Evolutionary conservation across 208 protist genomes (phyloP).

Genomic region (Trypanosoma conorhini): DNA sequence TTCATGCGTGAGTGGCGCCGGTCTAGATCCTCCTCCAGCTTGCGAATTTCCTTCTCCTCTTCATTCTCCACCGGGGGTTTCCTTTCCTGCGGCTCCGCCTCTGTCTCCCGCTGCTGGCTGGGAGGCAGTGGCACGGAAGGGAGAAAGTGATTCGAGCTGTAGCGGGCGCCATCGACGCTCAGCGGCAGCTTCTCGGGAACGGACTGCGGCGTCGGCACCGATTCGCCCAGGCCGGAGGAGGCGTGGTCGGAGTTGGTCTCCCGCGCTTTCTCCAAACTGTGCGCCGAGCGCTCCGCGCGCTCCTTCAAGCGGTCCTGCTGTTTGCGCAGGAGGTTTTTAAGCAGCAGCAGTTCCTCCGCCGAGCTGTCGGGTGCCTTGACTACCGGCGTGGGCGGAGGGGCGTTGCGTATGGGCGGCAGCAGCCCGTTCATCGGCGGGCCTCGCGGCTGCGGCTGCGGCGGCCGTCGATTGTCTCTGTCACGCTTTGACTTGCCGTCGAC

Average conservation of each 20-base stretch:
- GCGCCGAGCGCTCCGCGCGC: background rate
- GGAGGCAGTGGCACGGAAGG: background rate
- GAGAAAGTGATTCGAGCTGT: constrained; percentile 5
- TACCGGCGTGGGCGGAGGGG: background rate
- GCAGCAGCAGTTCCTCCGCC: constrained; percentile 45
- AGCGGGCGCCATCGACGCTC: background rate
- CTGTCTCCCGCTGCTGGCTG: background rate
- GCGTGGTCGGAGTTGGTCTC: background rate
- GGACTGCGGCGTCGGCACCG: background rate
- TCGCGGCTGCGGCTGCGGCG: background rate
- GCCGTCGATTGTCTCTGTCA: background rate
- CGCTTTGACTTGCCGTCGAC: background rate
- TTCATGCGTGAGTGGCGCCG: constrained; percentile 46
- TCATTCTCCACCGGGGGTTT: background rate
- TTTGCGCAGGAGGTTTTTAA: constrained; percentile 53
- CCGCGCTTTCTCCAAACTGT: background rate
- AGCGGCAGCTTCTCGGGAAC: background rate
- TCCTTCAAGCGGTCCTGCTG: constrained; percentile 50
- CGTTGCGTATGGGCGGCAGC: background rate
- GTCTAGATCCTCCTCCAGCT: constrained; percentile 39
- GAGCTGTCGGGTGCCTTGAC: background rate
- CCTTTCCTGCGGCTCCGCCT: background rate
- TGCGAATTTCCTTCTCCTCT: constrained; percentile 33
- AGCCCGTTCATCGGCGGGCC: background rate
- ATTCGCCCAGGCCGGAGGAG: background rate